Evolutionary conservation across 1,139 yeast species (phyloP).

Genomic region (Yamadazyma songkhlaensis): DNA sequence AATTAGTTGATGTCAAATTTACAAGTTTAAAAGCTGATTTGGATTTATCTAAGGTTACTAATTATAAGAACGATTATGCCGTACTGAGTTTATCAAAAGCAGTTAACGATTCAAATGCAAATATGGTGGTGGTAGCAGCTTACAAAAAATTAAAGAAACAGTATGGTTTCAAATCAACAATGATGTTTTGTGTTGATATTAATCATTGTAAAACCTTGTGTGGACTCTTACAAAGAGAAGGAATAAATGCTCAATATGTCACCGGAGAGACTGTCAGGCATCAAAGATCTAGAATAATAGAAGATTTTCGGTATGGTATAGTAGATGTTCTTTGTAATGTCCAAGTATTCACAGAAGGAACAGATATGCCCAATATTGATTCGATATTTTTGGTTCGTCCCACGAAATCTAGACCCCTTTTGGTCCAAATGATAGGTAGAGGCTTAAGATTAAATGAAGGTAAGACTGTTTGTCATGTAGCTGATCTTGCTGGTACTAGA

Average conservation of each 20-base stretch:
- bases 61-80: constrained; percentile 52
- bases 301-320: constrained; percentile 58
- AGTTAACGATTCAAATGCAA: constrained; percentile 54
- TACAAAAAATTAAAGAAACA: constrained; percentile 46
- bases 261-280: constrained; percentile 60
- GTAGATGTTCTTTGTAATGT: constrained; percentile 82
- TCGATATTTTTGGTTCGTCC: constrained; percentile 79
- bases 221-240: constrained; percentile 51
- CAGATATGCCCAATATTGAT: constrained; percentile 90
- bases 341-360: constrained; percentile 91
- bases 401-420: constrained; percentile 66
- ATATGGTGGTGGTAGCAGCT: constrained; percentile 55
- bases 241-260: constrained; percentile 71
- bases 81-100: constrained; percentile 48
- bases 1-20: constrained; percentile 69
- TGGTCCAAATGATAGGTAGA: constrained; percentile 90
- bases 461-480: constrained; percentile 67
- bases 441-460: constrained; percentile 67
- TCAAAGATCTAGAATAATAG: constrained; percentile 52
- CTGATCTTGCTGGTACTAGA: constrained; percentile 71
- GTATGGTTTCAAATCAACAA: constrained; percentile 52
- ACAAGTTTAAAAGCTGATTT: constrained; percentile 50
- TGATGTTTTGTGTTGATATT: constrained; percentile 77
- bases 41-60: constrained; percentile 33
- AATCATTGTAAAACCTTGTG: constrained; percentile 61